Evolutionary conservation across 257 asterid species (phyloP).

Genomic region (Primulina huaijiensis): DNA sequence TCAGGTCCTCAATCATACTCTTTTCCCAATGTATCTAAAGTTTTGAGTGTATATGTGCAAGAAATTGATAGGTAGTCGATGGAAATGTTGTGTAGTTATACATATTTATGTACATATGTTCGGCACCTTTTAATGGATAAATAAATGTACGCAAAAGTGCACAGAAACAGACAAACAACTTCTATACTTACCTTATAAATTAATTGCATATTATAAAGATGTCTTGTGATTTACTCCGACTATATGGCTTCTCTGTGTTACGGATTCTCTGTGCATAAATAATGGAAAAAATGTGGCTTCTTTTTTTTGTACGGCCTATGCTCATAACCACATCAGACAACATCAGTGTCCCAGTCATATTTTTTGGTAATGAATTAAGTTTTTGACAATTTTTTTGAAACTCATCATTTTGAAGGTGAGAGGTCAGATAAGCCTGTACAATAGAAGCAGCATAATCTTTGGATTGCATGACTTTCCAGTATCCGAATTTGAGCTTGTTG

Average conservation of each 20-base stretch:
- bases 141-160: no score
- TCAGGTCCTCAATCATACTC: constrained; percentile 60
- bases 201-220: no score
- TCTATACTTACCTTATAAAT: background rate
- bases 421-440: constrained; percentile 88
- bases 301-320: no score
- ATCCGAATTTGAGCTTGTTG: constrained; percentile 96
- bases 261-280: no score
- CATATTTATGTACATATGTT: background rate
- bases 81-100: constrained; percentile 2
- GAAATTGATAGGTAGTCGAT: background rate
- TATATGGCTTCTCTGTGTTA: no score
- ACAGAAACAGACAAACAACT: background rate
- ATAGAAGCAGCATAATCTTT: constrained; percentile 79
- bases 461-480: constrained; percentile 84
- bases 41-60: constrained; percentile 9
- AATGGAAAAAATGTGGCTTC: no score
- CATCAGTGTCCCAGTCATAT: background rate
- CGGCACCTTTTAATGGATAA: background rate
- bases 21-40: constrained; percentile 3
- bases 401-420: constrained; percentile 64
- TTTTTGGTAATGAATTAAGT: background rate
- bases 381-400: constrained; percentile 2
- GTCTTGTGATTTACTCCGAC: no score
- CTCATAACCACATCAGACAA: no score